phyloP scores from a whole-genome alignment of 2,329 filamentous ascomycete genomes.

The Mariannaea sp. region DNA sequence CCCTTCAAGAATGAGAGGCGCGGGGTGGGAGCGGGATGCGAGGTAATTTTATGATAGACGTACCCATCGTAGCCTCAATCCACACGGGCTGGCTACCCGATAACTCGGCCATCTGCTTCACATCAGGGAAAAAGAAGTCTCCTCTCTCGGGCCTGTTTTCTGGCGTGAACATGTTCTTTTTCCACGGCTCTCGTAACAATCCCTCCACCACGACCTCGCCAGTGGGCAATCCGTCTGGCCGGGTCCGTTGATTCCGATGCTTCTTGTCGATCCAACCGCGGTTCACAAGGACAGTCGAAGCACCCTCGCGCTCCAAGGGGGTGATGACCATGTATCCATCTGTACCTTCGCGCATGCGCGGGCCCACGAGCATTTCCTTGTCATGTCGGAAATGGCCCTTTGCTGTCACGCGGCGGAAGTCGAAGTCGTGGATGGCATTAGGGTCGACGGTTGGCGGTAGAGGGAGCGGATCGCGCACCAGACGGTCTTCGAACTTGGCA shows the following conservation, averaged over 20 bases:
- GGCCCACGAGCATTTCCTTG: constrained; percentile 94
- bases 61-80: constrained; percentile 96
- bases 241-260: constrained; percentile 66
- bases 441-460: constrained; percentile 84
- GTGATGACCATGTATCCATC: constrained; percentile 93
- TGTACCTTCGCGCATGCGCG: constrained; percentile 84
- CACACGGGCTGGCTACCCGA: constrained; percentile 86
- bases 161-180: constrained; percentile 98
- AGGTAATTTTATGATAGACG: constrained; percentile 28
- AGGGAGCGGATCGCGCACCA: constrained; percentile 83
- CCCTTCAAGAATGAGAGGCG: too few relatives aligned
- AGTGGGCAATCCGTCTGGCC: constrained; percentile 67
- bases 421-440: constrained; percentile 82
- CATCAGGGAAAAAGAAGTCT: constrained; percentile 95
- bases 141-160: constrained; percentile 81
- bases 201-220: constrained; percentile 82
- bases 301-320: constrained; percentile 74
- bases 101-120: constrained; percentile 84
- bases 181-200: constrained; percentile 84
- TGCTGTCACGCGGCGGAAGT: constrained; percentile 83
- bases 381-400: constrained; percentile 80
- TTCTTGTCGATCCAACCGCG: constrained; percentile 90
- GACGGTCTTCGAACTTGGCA: constrained; percentile 87
- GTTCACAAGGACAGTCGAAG: constrained; percentile 81
- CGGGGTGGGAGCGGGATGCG: too few relatives aligned